Base-by-base conservation (phyloP, 2,329 filamentous ascomycete genomes). In the Westerdykella ornata region DNA sequence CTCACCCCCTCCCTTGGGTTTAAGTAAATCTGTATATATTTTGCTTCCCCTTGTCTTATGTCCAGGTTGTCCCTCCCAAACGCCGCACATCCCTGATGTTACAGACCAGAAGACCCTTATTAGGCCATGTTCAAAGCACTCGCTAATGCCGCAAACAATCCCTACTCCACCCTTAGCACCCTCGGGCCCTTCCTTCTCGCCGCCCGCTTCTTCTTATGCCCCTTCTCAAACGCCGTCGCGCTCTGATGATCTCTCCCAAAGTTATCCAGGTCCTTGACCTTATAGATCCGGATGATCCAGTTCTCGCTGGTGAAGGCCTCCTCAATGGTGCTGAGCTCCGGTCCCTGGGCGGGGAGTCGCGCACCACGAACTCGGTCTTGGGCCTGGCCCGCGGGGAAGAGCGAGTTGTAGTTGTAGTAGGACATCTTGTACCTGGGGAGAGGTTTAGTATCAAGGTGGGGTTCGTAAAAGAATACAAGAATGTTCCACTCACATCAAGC, bases 271-370 rank as follows among this genome's bases (percentile, higher is more conserved):
- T 95, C 89, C 75, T 98, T 98, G 72, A 98, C 92, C 77, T 98
- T 98, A 78, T 96, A 98, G 62, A 98, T 96, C 51, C 92, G 80
- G 65, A 98, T 97, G 68, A 98, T 98, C 92, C 92, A 98, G 77
- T 98, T 98, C 75, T 98, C 92, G 61, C 88, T 95, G 41, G 94
- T 98, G 68, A 94, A 98, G 8, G 92, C 92, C 72, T 98, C 92
- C 66, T 98, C 92, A 35, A 98, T 70, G 4, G 84, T 92, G 68
- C 84, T 88, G 44, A 98, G 82, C 46, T 85, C 78, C 7, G 92
- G 92, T 1, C 87, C 84, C 53, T 88, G 77, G 11, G 87, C 80
- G n/a, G 92, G 94, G 38, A 97, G 72, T 46, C 78, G 80, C 29
- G 79, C 77, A 51, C 82, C 81, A 62, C 92, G 88, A 50, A 98